Base-by-base conservation (phyloP, 176 grass and related monocot species). In the Luzula sylvatica region DNA sequence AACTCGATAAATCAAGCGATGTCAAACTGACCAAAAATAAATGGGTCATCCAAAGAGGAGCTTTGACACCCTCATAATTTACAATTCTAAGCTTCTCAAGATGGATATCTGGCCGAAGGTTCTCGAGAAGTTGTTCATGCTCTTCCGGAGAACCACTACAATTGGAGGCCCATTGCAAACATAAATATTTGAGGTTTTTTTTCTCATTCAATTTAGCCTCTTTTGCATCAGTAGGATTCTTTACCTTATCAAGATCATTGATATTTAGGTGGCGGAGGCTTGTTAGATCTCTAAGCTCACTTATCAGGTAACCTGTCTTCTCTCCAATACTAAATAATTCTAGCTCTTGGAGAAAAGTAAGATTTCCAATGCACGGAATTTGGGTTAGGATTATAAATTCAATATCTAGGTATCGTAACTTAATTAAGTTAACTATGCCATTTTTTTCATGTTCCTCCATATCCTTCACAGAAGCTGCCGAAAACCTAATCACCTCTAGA, bases 31-130 rank as follows among this genome's bases (percentile, higher is more conserved):
- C 26, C 5, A 26, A 2, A 20, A 26, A 62, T 18, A 62, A 62
- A 6, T 11, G 24, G 24, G 23, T 47, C 23, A 81, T 57, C 78
- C 78, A 81, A 12, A 14, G 13, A 21, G 71, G 78, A 15, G 42
- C 38, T 3, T 13, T 23, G 9, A 18, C 57, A n/a, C 71, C 65
- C 4, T 56, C 69, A 15, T 81, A 75, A 15, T 52, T 45, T 44
- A 20, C 40, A 20, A 81, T 53, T 11, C 20, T 35, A 7, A 81
- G 63, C 27, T 70, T 29, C 17, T 20, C 56, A 48, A 81, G 57
- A 62, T 63, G 74, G 15, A 13, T 23, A 15, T 50, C 26, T 46
- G 52, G 58, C 22, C 35, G 26, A 23, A 75, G 65, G 21, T 53
- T 26, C 35, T 70, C 46, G 50, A 68, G 16, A 22, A 70, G 13